phyloP scores from a whole-genome alignment of 116 monocot genomes.

The Posidonia oceanica region DNA sequence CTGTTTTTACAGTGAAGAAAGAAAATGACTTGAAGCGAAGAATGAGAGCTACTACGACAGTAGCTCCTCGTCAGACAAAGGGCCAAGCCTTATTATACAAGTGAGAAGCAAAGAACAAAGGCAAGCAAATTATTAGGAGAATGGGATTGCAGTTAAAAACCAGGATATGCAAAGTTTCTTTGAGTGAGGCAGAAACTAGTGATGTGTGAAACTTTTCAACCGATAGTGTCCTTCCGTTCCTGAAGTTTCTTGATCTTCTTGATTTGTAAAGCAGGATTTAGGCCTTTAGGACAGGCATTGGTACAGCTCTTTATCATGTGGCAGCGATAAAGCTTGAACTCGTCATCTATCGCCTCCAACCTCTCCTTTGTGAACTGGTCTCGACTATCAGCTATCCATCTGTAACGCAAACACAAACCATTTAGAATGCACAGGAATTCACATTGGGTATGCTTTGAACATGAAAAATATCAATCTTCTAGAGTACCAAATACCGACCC shows the following conservation, averaged over 20 bases:
- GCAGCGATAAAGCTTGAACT: conserved; percentile 92
- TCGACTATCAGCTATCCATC: conserved; percentile 85
- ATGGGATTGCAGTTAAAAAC: not conserved
- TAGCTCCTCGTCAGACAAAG: not conserved
- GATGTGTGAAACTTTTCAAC: not conserved
- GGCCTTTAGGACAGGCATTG: conserved; percentile 84
- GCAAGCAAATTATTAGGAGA: not conserved
- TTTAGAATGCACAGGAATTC: not conserved
- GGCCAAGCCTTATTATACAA: conserved; percentile 1
- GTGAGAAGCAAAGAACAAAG: not conserved
- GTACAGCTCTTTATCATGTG: conserved; percentile 84
- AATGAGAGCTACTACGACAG: not conserved
- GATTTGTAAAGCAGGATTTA: conserved; percentile 78
- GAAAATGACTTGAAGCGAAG: not conserved
- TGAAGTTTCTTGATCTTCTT: conserved; percentile 78
- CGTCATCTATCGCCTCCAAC: conserved; percentile 69
- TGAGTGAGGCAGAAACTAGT: not conserved
- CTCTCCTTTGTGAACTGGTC: conserved; percentile 91
- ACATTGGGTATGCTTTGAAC: not conserved
- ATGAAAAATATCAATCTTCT: not conserved
- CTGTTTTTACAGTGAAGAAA: too few relatives aligned
- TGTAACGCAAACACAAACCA: not conserved
- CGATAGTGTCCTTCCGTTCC: conserved; percentile 13
- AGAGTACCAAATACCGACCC: too few relatives aligned
- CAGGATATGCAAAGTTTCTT: not conserved